Conservation (phyloP, 2,329 filamentous ascomycete species). For the Colletotrichum sp. region DNA sequence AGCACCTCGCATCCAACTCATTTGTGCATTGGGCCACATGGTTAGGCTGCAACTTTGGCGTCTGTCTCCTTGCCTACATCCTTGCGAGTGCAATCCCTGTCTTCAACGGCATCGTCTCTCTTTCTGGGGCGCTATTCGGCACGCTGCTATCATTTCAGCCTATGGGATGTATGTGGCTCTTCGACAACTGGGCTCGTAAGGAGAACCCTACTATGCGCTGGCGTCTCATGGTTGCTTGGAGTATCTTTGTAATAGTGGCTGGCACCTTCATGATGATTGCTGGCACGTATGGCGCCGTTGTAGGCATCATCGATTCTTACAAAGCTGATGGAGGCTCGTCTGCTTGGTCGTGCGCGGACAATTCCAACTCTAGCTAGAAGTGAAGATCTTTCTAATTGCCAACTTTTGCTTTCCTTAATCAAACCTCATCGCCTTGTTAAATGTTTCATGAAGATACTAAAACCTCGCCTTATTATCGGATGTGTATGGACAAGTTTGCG, state of each 20-base stretch:
- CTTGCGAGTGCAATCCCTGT: conserved; percentile 28
- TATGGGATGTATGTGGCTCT: conserved; percentile 32
- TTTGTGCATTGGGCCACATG: conserved; percentile 33
- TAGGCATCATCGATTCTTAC: conserved; percentile 10
- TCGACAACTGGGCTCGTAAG: conserved; percentile 28
- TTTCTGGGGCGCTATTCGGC: conserved; percentile 33
- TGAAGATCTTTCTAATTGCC: neutral
- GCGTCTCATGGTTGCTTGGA: conserved; percentile 20
- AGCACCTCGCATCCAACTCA: conserved; percentile 32
- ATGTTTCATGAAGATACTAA: no score
- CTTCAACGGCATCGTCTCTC: conserved; percentile 28
- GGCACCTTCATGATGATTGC: conserved; percentile 4
- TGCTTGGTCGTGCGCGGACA: conserved; percentile 21
- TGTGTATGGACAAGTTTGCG: neutral
- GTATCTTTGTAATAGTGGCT: conserved; percentile 25
- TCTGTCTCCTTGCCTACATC: conserved; percentile 25
- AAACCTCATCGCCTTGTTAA: accelerated
- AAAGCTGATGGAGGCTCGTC: neutral
- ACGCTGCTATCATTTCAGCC: conserved; percentile 34
- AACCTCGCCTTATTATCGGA: neutral
- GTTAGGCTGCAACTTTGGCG: conserved; percentile 27
- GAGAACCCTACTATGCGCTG: neutral
- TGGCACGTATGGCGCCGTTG: conserved; percentile 16
- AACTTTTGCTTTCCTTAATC: neutral
- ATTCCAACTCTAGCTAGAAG: neutral